Percentiles rank a stretch among this genome's conserved stretches.
These are phyloP conservation scores for Stramenopiles sp. DNA, from an alignment of 352 stramenopile genomes.

Conservation along the genomic window DNA sequence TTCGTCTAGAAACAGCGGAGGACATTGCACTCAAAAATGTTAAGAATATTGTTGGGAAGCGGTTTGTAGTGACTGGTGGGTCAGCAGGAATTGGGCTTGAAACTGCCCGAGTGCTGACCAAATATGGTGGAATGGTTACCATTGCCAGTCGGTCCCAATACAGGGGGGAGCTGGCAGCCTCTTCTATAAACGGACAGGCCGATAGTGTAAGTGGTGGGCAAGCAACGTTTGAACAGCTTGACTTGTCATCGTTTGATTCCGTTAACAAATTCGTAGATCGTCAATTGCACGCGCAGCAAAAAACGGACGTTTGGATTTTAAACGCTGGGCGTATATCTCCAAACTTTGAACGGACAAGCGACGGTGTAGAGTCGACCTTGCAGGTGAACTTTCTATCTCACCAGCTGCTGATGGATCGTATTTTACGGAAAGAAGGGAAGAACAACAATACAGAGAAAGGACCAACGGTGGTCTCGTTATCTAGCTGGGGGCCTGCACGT, in stretches of 20 bases:
- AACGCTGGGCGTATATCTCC: background rate
- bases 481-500: background rate
- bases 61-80: background rate
- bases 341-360: background rate
- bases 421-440: background rate
- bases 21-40: background rate
- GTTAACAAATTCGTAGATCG: background rate
- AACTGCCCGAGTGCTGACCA: background rate
- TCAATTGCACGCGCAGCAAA: background rate
- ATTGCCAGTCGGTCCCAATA: background rate
- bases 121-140: background rate
- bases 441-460: background rate
- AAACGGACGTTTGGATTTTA: constrained; percentile 5
- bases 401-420: background rate
- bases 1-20: background rate
- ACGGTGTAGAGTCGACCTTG: background rate
- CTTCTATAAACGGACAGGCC: background rate
- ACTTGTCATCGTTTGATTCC: background rate
- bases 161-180: background rate
- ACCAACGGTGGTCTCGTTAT: background rate
- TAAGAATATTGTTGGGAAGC: background rate
- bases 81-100: background rate
- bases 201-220: background rate
- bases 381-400: background rate
- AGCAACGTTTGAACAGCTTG: background rate